Evolutionary conservation across 2,329 filamentous ascomycete species (phyloP), one percentile per base, ranked within the genome.

Genomic region (Pochonia chlamydosporia): DNA sequence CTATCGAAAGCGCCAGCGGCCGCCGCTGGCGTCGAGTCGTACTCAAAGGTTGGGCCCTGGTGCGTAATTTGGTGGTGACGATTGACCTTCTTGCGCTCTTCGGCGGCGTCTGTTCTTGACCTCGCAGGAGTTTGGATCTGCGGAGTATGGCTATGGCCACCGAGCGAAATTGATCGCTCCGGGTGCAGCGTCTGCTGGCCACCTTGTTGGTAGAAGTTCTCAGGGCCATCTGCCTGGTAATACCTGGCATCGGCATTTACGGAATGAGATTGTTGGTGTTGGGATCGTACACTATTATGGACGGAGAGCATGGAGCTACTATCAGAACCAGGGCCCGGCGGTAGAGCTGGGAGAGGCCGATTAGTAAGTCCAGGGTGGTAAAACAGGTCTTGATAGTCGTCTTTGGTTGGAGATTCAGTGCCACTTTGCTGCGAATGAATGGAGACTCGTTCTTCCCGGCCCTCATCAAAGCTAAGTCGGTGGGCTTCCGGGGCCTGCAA

Each of bases 61-160:
- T 79, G 74, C 74, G 74, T 52, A 60, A 53, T 63, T 24, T 78
- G 64, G 40, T 76, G 76, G 44, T 78, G 65, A 39, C 77, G 75
- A 49, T 76, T 74, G 63, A 72, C 65, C 59, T 72, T 74, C 57
- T 74, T 78, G 33, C 81, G 73, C 56, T 84, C 79, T 52, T 84
- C 85, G 33, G 95, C 87, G 33, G 91, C 91, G 69, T 99, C 93
- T 8, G 93, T 99, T 66, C 95, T 91, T 30, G 93, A 96, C 49
- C 93, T 81, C 33, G 88, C 85, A n/a, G 93, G 90, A 25, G 90
- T 79, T 53, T 87, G 79, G 25, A 92, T 78, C 49, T 84, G 79
- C 28, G 91, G 90, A 7, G 87, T 87, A 52, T 84, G 88, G 59
- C 84, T 88, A 63, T 95, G 88, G 53, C 82, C 89, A 3, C 87